Evolutionary conservation across 352 stramenopile genomes (phyloP).

Genomic region (Phytophthora pini): DNA sequence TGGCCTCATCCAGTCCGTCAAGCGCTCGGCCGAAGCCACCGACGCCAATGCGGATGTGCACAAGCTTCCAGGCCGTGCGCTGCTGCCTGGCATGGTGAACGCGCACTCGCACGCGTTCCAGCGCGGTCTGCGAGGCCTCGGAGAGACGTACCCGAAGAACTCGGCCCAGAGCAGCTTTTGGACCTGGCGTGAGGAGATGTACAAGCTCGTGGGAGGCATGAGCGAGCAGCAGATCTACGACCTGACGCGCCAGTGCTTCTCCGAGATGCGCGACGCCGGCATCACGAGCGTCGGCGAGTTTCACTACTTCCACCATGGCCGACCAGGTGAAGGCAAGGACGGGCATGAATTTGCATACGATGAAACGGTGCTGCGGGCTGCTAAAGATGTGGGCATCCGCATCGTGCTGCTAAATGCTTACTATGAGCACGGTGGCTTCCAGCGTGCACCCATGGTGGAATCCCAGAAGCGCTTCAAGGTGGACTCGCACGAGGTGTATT

Average conservation of each 20-base stretch:
- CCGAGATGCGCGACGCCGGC: conserved; percentile 77
- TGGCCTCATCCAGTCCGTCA: conserved; percentile 54
- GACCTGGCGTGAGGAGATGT: conserved; percentile 88
- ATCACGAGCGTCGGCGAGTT: conserved; percentile 85
- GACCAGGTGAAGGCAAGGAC: conserved; percentile 39
- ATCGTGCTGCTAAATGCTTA: conserved; percentile 81
- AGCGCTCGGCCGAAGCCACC: conserved; percentile 5
- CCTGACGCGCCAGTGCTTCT: conserved; percentile 78
- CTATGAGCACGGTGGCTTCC: conserved; percentile 78
- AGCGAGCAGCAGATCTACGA: conserved; percentile 68
- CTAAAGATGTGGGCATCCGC: conserved; percentile 70
- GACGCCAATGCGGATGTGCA: conserved; percentile 20
- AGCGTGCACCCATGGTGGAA: conserved; percentile 60
- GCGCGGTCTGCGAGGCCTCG: conserved; percentile 70
- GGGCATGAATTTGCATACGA: conserved; percentile 70
- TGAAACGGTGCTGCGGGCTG: conserved; percentile 67
- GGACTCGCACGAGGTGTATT: conserved; percentile 69
- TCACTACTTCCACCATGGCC: conserved; percentile 82
- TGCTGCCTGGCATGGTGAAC: conserved; percentile 81
- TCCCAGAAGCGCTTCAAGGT: conserved; percentile 80
- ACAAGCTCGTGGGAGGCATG: conserved; percentile 77
- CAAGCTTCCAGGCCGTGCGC: conserved; percentile 52
- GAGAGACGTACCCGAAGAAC: conserved; percentile 73
- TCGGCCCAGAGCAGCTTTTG: conserved; percentile 68
- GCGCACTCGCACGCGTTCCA: conserved; percentile 86